Base-by-base conservation (phyloP, 2,329 filamentous ascomycete genomes). In the Trichoderma sp. region DNA sequence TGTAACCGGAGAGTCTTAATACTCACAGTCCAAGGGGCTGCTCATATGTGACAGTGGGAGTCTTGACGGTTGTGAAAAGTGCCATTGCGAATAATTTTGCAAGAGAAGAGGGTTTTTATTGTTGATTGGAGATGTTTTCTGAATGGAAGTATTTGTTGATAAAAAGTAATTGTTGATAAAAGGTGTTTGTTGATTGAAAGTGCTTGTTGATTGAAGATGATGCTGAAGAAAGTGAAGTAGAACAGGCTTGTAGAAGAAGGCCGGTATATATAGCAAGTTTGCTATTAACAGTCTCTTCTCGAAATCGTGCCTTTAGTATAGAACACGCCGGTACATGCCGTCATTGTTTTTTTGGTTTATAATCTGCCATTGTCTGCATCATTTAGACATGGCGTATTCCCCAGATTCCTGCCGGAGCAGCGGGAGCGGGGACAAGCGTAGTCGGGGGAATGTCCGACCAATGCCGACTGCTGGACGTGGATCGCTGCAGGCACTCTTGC, bases 321-420 rank as follows among this genome's bases (percentile, higher is more conserved):
- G 55, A 57, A 35, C 4, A 57, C 55, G 55, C 19, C 55, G 33
- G 33, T 35, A 35, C 10, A 57, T 57, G 29, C 29, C 55, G 55
- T 35, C 55, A 57, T 57, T 8, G 19, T 57, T 19, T 57, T 57
- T 57, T 8, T 57, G 31, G 55, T 57, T 57, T 57, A 31, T 57
- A 57, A 57, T 57, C 33, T 33, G 21, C 29, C 19, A 14, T 35
- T 57, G n/a, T 19, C 21, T 57, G 21, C 55, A 35, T 57, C 29
- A 21, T 21, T 57, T 35, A 7, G 29, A 35, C 13, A 35, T 3
- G 55, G 19, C 8, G 11, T 19, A 14, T 57, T 57, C 55, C 55
- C 40, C 40, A 43, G 40, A 43, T 43, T 43, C 16, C 40, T n/a
- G 40, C 40, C 16, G 16, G 40, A 43, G 19, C 16, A 43, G 40